Conservation (phyloP, 2,329 filamentous ascomycete genomes). For the Talaromyces islandicus region DNA sequence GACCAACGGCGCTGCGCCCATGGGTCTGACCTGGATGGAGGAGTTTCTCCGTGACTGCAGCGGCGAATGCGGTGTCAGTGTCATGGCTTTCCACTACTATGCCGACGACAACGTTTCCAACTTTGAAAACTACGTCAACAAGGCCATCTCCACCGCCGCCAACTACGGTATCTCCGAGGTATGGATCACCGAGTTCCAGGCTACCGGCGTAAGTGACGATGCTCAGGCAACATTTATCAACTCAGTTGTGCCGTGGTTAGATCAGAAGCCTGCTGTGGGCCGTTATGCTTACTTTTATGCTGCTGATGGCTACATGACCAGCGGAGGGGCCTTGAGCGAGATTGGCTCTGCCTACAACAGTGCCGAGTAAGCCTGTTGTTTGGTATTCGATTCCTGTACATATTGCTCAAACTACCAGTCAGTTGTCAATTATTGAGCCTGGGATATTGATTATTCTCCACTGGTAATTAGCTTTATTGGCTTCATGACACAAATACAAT, state of each 20-base stretch:
- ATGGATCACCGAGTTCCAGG: constrained; percentile 42
- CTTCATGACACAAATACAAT: not conserved
- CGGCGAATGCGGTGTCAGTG: constrained; percentile 32
- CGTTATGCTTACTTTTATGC: constrained; percentile 40
- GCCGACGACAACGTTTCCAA: constrained; percentile 13
- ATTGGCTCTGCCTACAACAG: constrained; percentile 25
- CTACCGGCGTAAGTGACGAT: constrained; percentile 19
- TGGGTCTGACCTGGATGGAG: constrained; percentile 37
- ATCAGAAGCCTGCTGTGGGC: constrained; percentile 29
- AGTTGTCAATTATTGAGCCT: not conserved
- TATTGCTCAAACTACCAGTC: not conserved
- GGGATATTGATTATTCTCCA: not conserved
- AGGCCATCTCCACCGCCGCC: constrained; percentile 29
- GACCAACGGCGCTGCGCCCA: constrained; percentile 28
- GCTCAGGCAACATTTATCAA: constrained; percentile 29
- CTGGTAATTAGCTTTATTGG: not conserved
- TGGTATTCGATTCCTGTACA: not conserved
- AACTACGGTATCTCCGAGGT: constrained; percentile 31
- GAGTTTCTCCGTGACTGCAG: constrained; percentile 33
- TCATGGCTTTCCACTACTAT: constrained; percentile 44
- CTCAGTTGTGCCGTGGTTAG: constrained; percentile 34
- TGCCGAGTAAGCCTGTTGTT: not conserved
- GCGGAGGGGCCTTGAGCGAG: constrained; percentile 19
- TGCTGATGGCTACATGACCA: constrained; percentile 25
- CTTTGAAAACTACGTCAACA: constrained; percentile 16